A percentile compares a stretch with the other conserved stretches of the same genome.
phyloP scores from a whole-genome alignment of 2,329 filamentous ascomycete genomes.

The Diaporthe vexans region DNA sequence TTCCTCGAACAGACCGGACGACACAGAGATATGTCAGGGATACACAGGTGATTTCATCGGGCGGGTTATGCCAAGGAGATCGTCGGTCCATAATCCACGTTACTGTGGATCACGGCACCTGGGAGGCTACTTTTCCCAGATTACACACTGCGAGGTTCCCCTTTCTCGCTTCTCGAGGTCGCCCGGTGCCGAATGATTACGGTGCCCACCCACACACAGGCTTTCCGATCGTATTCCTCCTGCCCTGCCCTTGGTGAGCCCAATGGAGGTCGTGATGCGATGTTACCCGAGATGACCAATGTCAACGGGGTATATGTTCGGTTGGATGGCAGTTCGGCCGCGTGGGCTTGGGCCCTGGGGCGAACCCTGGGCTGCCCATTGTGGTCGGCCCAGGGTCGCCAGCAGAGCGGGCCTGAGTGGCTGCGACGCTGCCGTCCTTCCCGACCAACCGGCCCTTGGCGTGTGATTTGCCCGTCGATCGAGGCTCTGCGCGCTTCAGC shows the following conservation, averaged over 20 bases:
- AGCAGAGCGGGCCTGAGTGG: constrained; percentile 21
- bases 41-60: constrained; percentile 27
- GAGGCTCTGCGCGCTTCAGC: constrained; percentile 33
- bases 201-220: constrained; percentile 2
- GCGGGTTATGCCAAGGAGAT: constrained; percentile 33
- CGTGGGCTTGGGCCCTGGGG: neutral
- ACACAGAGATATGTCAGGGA: constrained; percentile 14
- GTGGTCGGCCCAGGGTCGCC: constrained; percentile 2
- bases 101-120: constrained; percentile 25
- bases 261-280: constrained; percentile 2
- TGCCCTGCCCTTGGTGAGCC: neutral
- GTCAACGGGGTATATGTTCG: neutral
- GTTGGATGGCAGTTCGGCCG: constrained; percentile 11
- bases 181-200: constrained; percentile 20
- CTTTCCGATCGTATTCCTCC: constrained; percentile 9
- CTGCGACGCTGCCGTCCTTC: constrained; percentile 27
- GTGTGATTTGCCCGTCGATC: constrained; percentile 31
- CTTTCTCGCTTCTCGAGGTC: constrained; percentile 25
- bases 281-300: constrained; percentile 28
- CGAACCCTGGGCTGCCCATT: constrained; percentile 7
- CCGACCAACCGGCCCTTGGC: constrained; percentile 30
- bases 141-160: constrained; percentile 20
- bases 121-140: constrained; percentile 18
- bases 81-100: constrained; percentile 33
- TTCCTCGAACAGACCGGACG: neutral